Evolutionary conservation across 202 grass and related monocot genomes (phyloP).

Genomic region (Dendrocalamus latiflorus): DNA sequence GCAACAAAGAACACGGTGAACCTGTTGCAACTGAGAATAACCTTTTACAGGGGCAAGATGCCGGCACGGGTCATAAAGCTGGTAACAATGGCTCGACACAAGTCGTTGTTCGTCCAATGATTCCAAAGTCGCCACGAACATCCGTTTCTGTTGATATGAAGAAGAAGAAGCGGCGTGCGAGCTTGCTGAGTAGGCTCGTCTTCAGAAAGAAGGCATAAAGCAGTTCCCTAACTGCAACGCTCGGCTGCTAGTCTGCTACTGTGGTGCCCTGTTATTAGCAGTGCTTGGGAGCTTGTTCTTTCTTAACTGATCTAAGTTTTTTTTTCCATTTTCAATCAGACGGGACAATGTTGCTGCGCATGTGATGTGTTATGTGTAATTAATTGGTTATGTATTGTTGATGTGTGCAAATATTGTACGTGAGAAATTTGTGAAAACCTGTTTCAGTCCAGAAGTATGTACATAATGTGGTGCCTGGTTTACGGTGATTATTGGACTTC

Average conservation of each 20-base stretch:
- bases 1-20: neutral
- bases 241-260: too few species aligned
- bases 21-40: neutral
- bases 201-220: slow-evolving; percentile 36
- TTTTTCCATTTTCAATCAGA: slow-evolving; percentile 14
- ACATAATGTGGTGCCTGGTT: neutral
- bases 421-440: neutral
- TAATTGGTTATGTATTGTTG: neutral
- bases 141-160: slow-evolving; percentile 12
- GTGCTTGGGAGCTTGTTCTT: too few species aligned
- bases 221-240: too few species aligned
- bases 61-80: neutral
- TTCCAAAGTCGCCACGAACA: slow-evolving; percentile 7
- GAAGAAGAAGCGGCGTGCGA: slow-evolving; percentile 38
- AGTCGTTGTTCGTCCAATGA: neutral
- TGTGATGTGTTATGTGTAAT: neutral
- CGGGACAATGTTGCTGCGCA: neutral
- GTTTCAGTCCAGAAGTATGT: neutral
- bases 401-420: neutral
- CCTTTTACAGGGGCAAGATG: neutral
- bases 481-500: neutral
- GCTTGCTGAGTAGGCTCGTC: slow-evolving; percentile 35
- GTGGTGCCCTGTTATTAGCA: too few species aligned
- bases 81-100: neutral
- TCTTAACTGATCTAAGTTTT: too few species aligned